Evolutionary conservation across 1,284 basidiomycete genomes (phyloP).

Genomic region (Macrocybe sp.): DNA sequence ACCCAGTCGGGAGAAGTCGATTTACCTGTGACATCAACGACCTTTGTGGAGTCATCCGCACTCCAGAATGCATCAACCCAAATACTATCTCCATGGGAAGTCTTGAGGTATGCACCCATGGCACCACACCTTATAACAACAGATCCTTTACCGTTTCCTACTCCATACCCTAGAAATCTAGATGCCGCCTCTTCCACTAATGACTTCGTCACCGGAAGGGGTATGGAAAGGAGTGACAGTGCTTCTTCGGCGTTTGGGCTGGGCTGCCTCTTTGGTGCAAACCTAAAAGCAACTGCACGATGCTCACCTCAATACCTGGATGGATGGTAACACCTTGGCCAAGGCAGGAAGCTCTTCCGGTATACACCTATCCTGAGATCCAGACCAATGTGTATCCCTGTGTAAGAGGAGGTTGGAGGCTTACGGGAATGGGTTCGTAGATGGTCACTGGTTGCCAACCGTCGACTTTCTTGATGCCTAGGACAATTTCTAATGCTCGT

Average conservation of each 20-base stretch:
- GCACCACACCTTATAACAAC: conserved; percentile 76
- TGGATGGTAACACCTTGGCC: conserved; percentile 49
- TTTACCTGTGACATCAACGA: conserved; percentile 82
- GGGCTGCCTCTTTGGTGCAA: conserved; percentile 7
- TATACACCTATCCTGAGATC: conserved; percentile 63
- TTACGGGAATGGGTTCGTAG: conserved; percentile 84
- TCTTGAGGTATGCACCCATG: conserved; percentile 70
- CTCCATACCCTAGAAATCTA: conserved; percentile 52
- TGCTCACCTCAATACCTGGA: conserved; percentile 66
- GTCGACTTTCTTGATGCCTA: conserved; percentile 49
- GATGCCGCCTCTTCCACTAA: conserved; percentile 59
- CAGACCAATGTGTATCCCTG: neutral
- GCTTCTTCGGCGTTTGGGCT: conserved; percentile 82
- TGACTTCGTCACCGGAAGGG: conserved; percentile 40
- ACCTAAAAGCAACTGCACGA: neutral
- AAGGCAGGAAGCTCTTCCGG: conserved; percentile 75
- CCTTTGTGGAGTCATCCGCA: conserved; percentile 34
- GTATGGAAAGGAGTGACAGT: conserved; percentile 54
- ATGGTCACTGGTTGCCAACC: conserved; percentile 66
- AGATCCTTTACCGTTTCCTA: conserved; percentile 46
- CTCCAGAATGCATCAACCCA: conserved; percentile 84
- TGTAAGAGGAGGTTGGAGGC: conserved; percentile 18
- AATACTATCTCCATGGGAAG: conserved; percentile 32
- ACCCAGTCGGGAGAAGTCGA: neutral
- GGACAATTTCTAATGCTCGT: conserved; percentile 64